Conservation (phyloP, 768 basidiomycete species). For the Calocybe indica region DNA sequence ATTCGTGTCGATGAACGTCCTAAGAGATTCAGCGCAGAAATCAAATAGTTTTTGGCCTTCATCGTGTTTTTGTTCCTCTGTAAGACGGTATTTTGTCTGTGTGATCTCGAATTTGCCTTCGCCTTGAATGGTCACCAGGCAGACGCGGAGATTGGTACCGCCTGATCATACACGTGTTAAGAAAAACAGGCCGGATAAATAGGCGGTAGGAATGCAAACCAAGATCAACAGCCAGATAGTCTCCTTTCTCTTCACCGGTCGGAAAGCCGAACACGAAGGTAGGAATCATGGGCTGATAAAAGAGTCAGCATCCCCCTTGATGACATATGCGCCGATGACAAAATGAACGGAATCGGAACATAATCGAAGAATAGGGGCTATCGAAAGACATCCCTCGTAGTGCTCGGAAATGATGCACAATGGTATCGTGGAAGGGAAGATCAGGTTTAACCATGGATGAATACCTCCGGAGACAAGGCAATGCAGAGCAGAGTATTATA, state of each 20-base stretch:
- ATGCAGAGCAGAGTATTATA: slow-evolving; percentile 12
- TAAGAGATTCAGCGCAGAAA: slow-evolving; percentile 93
- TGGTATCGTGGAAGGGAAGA: no score
- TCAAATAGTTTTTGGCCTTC: slow-evolving; percentile 96
- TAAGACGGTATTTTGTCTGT: slow-evolving; percentile 93
- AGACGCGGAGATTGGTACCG: slow-evolving; percentile 97
- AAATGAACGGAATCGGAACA: background rate
- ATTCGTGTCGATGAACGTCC: slow-evolving; percentile 80
- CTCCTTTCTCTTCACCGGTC: slow-evolving; percentile 80
- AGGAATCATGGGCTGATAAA: slow-evolving; percentile 84
- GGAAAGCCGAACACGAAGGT: slow-evolving; percentile 98
- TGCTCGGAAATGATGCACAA: no score
- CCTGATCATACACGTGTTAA: slow-evolving; percentile 33
- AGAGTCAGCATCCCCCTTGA: background rate
- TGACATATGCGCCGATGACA: background rate
- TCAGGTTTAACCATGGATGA: no score
- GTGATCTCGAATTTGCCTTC: slow-evolving; percentile 97
- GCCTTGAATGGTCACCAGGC: slow-evolving; percentile 88
- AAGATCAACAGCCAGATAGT: slow-evolving; percentile 86
- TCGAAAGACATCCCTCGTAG: no score
- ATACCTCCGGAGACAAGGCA: slow-evolving; percentile 1
- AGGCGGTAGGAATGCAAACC: slow-evolving; percentile 32
- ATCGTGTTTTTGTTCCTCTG: slow-evolving; percentile 97
- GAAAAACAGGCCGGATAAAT: background rate
- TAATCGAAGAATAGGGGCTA: no score